Evolutionary conservation across 164 flowering plant genomes (phyloP), one percentile per base, ranked within the genome.

Genomic region (Amborella trichopoda): DNA sequence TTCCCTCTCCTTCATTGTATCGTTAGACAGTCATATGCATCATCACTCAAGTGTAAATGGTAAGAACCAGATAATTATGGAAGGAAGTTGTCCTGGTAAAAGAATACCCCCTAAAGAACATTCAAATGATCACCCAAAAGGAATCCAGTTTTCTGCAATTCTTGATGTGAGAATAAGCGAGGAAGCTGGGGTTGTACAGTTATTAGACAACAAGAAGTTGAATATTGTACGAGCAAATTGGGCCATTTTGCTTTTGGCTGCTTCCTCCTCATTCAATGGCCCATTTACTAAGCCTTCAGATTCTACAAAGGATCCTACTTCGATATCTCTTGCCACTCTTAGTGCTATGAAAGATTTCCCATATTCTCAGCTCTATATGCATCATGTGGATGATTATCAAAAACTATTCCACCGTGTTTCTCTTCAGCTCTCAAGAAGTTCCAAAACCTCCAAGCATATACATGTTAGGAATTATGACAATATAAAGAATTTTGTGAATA

Each of bases 391-490:
- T 68, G 94, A 91, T 67, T 83, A 81, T 66, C 98, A 83, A 61
- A 69, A 64, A 39, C 87, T 86, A 26, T 91, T 83, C 60, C 83
- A 74, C 27, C 87, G 96, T 19, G 98, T 91, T 40, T 76, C 93
- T 1, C 70, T 91, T 55, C 77, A 78, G 54, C 79, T 91, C 38
- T 73, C 77, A 11, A 72, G 71, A 48, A 66, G 78, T 63, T 59
- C 79, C 33, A 70, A 58, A 32, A 57, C 37, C 30, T 28, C 6
- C 28, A 28, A n/a, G n/a, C n/a, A n/a, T n/a, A n/a, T n/a, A n/a
- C n/a, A n/a, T n/a, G n/a, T n/a, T n/a, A n/a, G n/a, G n/a, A n/a
- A n/a, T n/a, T n/a, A n/a, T n/a, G n/a, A n/a, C n/a, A n/a, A n/a
- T n/a, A n/a, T n/a, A n/a, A n/a, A n/a, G n/a, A n/a, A n/a, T n/a